These are phyloP conservation scores for Cylindrotheca fusiformis DNA, from an alignment of 108 stramenopile genomes.

Conservation along the genomic window DNA sequence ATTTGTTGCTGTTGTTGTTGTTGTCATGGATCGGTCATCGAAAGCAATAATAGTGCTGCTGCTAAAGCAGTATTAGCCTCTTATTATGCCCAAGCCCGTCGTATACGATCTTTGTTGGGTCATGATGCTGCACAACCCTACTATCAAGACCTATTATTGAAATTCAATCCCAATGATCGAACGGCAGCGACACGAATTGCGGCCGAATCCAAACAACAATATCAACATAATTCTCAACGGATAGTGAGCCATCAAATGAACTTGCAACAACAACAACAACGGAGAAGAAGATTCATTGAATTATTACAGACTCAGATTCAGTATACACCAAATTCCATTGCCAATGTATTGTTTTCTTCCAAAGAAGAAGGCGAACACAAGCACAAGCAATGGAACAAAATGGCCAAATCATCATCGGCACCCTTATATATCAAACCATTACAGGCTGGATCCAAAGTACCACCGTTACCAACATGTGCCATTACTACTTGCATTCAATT, in stretches of 20 bases:
- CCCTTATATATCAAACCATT: conserved; percentile 31
- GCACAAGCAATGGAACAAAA: not conserved
- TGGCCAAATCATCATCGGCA: conserved; percentile 9
- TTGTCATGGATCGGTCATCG: no score
- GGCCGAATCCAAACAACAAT: conserved; percentile 24
- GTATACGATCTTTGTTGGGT: conserved; percentile 41
- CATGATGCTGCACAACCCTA: conserved; percentile 37
- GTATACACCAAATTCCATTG: conserved; percentile 10
- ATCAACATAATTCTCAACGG: no score
- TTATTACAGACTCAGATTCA: conserved; percentile 5
- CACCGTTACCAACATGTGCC: conserved; percentile 4
- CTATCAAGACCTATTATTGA: conserved; percentile 42
- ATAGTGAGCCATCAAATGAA: conserved; percentile 11
- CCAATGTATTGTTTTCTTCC: conserved; percentile 13
- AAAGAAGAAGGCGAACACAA: no score
- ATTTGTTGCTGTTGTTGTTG: no score
- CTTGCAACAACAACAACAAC: no score
- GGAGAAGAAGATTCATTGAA: not conserved
- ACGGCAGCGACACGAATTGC: conserved; percentile 63
- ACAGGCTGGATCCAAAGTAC: conserved; percentile 16
- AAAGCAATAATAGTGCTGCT: not conserved
- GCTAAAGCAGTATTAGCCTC: not conserved
- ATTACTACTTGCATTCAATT: conserved; percentile 20
- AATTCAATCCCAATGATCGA: conserved; percentile 26
- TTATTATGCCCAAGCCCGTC: conserved; percentile 45